Base-by-base conservation (phyloP, 345 rosid genomes). In the Citrus cavaleriei region DNA sequence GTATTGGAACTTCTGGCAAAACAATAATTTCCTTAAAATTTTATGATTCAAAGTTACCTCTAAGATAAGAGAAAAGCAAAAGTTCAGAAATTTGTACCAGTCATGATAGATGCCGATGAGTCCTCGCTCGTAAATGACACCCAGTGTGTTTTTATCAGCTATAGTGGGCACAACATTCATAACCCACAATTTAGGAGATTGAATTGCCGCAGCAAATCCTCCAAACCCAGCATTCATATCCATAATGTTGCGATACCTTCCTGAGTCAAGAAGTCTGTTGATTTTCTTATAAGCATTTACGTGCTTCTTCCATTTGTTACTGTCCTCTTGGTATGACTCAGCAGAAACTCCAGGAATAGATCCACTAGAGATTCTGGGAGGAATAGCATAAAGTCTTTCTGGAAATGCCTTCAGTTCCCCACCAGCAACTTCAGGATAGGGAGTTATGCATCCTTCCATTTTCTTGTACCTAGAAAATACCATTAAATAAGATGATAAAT, bases 171-270 rank as follows among this genome's bases (percentile, higher is more conserved):
- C 90, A 76, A 94, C 99, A 91, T 97, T 97, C 99, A 97, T 97
- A 74, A 93, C 95, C 99, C 98, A 94, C 76, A 91, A 82, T 78
- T 94, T 94, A 0, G 93, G 82, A 5, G 91, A 88, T 71, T 92
- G 86, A 3, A 97, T 71, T 9, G 94, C 97, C 9, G 98, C 98
- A 82, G 99, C 98, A 84, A 97, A 97, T 68, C 99, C 95, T 25
- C 98, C 99, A 83, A 94, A 81, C 14, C 95, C 95, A 72, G 99
- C 99, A 83, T 97, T 94, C 99, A 97, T 97, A 76, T 97, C 99
- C 95, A 97, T 91, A 73, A 97, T 92, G 86, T 94, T 97, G 80
- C 98, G 92, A 78, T 97, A 97, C 81, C 98, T 90, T 80, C 98
- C 98, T 0, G 93, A 83, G 77, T 90, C 97, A 30, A 97, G 76